Evolutionary conservation across 129 eudicot genomes (phyloP).

Genomic region (Deinandra increscens): DNA sequence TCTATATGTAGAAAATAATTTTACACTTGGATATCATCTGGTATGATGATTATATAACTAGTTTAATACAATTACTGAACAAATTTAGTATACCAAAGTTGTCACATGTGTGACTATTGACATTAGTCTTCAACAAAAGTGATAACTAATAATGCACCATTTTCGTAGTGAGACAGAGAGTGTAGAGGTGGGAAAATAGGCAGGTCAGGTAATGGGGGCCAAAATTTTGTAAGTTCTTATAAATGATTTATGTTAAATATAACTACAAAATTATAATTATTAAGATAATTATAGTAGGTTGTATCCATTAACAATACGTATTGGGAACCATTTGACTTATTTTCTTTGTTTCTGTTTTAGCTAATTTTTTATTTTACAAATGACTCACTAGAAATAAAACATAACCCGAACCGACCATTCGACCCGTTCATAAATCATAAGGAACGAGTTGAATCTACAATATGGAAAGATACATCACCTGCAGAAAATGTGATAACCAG

Average conservation of each 20-base stretch:
- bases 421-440: not conserved
- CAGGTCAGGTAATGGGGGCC: not conserved
- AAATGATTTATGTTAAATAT: not conserved
- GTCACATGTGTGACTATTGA: no score
- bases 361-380: not conserved
- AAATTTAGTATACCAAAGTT: constrained; percentile 12
- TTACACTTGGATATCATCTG: no score
- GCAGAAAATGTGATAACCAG: constrained; percentile 69
- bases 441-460: not conserved
- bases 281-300: not conserved
- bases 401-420: not conserved
- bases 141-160: constrained; percentile 14
- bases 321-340: not conserved
- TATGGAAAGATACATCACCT: constrained; percentile 41
- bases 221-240: not conserved
- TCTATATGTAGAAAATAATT: no score
- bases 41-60: no score
- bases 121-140: no score
- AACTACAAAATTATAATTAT: not conserved
- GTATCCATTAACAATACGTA: not conserved
- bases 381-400: not conserved
- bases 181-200: not conserved
- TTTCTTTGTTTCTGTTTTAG: not conserved
- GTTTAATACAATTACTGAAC: constrained; percentile 7
- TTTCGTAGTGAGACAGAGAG: not conserved